Evolutionary conservation across 2,329 filamentous ascomycete genomes (phyloP), one percentile per base, ranked within the genome.

Genomic region (Fusarium clavum): DNA sequence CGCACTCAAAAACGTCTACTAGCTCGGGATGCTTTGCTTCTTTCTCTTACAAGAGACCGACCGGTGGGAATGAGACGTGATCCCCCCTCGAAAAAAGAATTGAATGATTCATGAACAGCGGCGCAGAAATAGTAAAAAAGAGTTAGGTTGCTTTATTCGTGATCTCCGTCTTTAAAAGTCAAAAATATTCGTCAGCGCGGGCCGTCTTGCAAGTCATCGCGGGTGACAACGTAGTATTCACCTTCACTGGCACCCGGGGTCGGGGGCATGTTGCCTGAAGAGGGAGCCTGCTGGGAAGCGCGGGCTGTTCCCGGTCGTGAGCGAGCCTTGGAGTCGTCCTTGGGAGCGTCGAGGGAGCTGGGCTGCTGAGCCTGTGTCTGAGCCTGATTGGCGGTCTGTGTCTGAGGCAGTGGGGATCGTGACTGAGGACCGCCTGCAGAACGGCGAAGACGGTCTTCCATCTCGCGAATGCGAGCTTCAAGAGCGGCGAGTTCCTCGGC

Each of bases 401-500:
- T 53, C 63, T 65, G 69, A 57, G 64, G 64, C 54, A 72, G 67
- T 16, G 70, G 60, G 53, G 71, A 56, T 64, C 57, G 67, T 70
- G 69, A 44, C 56, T 69, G 30, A 41, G 61, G 11, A 30, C 45
- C 27, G 72, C 69, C 56, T 70, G 61, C 65, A 38, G 71, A 79
- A 64, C 74, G 75, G 73, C 83, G 88, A 56, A 98, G 86, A 46
- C 91, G 91, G 73, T 92, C 87, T 81, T 98, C 94, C 81, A 96
- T 94, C 76, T 94, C 94, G 74, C 90, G 91, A 74, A 98, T 89
- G 73, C 90, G 91, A 55, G 90, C 90, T 82, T 98, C 94, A 76
- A 98, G 90, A 60, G 91, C 90, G 80, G 97, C 91, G 72, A 98
- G 91, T 81, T 98, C 93, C 69, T 90, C 88, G 58, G 88, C 89